phyloP scores from a whole-genome alignment of 805 yeast genomes.

The Jamesozyma spencerorum region DNA sequence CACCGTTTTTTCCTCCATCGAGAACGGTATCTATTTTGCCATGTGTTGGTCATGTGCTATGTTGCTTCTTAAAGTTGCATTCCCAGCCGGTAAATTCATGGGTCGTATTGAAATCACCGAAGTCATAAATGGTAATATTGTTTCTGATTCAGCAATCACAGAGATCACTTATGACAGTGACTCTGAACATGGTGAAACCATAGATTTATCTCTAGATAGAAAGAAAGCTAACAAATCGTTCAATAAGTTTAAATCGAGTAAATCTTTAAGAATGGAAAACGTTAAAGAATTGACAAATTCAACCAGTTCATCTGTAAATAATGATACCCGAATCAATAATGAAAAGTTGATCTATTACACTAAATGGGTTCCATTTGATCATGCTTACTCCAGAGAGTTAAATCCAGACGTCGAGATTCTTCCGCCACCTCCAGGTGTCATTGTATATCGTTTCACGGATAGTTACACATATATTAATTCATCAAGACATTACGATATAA shows the following conservation, averaged over 20 bases:
- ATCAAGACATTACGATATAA: conserved; percentile 58
- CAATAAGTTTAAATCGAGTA: not conserved
- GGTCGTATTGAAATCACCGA: conserved; percentile 70
- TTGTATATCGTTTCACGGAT: conserved; percentile 77
- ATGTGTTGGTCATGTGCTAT: conserved; percentile 73
- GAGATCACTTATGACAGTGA: not conserved
- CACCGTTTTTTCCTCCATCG: conserved; percentile 72
- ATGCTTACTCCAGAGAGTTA: conserved; percentile 31
- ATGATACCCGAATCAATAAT: not conserved
- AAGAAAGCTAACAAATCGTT: not conserved
- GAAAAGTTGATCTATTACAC: conserved; percentile 38
- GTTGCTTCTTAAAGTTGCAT: conserved; percentile 63
- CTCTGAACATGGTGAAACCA: not conserved
- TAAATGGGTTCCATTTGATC: conserved; percentile 59
- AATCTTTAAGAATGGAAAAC: not conserved
- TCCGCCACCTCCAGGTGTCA: conserved; percentile 86
- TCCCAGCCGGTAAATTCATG: conserved; percentile 73
- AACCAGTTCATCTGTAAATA: not conserved
- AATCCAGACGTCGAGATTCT: conserved; percentile 50
- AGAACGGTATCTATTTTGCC: conserved; percentile 85
- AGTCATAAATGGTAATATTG: conserved; percentile 46
- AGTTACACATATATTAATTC: conserved; percentile 75
- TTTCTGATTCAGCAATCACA: conserved; percentile 24
- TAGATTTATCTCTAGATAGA: not conserved
- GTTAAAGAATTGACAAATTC: not conserved